Conservation (phyloP, 1,284 basidiomycete genomes). For the Tilletiaria anomala region DNA sequence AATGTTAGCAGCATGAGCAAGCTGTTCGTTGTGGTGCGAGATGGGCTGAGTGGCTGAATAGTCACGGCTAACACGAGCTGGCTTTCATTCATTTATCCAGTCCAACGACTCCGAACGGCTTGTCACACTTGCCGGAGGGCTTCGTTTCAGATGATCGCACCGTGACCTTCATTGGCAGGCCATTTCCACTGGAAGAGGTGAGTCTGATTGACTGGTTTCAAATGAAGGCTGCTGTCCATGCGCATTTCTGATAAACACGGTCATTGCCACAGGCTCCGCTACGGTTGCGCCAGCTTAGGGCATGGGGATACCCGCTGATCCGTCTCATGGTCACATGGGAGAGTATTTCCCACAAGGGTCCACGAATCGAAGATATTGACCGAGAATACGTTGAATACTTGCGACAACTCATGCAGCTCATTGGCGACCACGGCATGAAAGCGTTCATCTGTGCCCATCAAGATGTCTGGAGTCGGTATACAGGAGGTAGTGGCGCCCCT, state of each 20-base stretch:
- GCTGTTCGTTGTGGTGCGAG: constrained; percentile 22
- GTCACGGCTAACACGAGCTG: background rate
- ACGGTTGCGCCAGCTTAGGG: constrained; percentile 33
- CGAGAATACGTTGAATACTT: constrained; percentile 69
- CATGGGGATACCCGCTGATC: constrained; percentile 41
- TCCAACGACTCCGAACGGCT: constrained; percentile 9
- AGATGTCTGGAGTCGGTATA: constrained; percentile 80
- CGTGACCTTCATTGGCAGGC: constrained; percentile 40
- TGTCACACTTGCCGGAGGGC: constrained; percentile 13
- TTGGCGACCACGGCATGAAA: constrained; percentile 63
- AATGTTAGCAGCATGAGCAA: constrained; percentile 41
- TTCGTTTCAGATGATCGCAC: constrained; percentile 33
- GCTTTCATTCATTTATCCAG: too few relatives aligned
- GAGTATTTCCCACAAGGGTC: constrained; percentile 69
- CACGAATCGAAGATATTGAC: constrained; percentile 50
- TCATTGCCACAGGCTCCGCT: too few relatives aligned
- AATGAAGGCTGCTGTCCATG: background rate
- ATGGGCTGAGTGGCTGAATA: background rate
- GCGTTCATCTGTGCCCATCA: constrained; percentile 55
- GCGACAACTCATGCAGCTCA: constrained; percentile 54
- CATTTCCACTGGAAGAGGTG: constrained; percentile 37
- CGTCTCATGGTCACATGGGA: constrained; percentile 83
- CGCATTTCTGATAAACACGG: background rate
- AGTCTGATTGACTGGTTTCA: background rate
- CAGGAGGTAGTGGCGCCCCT: constrained; percentile 52